These are phyloP conservation scores for Cladophialophora chaetospira DNA, from an alignment of 2,329 filamentous ascomycete species.

Conservation along the genomic window DNA sequence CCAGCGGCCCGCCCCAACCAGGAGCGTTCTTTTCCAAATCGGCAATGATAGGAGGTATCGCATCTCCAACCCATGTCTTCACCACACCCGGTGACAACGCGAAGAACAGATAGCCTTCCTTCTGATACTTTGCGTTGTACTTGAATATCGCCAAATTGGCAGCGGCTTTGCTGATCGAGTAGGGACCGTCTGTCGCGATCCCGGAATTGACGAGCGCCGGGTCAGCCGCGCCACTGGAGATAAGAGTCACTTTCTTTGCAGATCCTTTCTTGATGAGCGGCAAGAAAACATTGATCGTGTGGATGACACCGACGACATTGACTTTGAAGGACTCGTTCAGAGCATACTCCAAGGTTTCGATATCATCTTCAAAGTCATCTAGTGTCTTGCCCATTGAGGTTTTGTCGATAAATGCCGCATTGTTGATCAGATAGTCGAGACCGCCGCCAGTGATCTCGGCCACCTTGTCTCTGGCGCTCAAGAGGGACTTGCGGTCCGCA, in stretches of 20 bases:
- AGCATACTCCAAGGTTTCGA: conserved; percentile 41
- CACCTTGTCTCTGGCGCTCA: conserved; percentile 35
- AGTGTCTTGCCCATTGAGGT: conserved; percentile 39
- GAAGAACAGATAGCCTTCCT: conserved; percentile 57
- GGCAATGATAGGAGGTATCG: conserved; percentile 3
- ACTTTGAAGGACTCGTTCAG: conserved; percentile 42
- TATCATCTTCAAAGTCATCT: conserved; percentile 39
- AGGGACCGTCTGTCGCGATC: conserved; percentile 43
- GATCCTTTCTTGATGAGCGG: conserved; percentile 55
- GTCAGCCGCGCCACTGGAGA: conserved; percentile 55
- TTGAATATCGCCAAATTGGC: conserved; percentile 58
- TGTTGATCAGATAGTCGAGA: conserved; percentile 58
- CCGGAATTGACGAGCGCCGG: conserved; percentile 44
- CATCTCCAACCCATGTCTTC: conserved; percentile 39
- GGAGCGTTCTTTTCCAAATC: conserved; percentile 10
- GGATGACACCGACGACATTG: conserved; percentile 57
- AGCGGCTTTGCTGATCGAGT: conserved; percentile 56
- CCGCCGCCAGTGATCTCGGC: conserved; percentile 30
- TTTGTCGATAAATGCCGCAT: conserved; percentile 45
- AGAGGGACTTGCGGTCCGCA: conserved; percentile 42
- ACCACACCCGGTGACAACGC: conserved; percentile 56
- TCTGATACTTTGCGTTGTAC: conserved; percentile 52
- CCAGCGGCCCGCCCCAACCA: conserved; percentile 17
- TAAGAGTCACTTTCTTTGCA: conserved; percentile 57
- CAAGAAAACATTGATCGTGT: conserved; percentile 56